phyloP scores from a whole-genome alignment of 768 basidiomycete genomes.

The Lentinula guzmanii region DNA sequence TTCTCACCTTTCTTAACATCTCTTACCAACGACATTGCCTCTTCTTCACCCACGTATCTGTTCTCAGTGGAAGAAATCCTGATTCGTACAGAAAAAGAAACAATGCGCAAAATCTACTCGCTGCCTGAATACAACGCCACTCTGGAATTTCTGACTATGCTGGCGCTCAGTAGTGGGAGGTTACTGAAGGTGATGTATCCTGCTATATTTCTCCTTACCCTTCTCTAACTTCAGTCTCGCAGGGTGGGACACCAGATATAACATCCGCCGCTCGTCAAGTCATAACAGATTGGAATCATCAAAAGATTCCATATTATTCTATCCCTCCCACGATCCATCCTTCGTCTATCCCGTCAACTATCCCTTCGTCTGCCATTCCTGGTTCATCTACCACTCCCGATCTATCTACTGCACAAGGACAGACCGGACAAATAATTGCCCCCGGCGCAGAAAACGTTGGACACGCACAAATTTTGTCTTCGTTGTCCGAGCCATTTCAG shows the following conservation, averaged over 20 bases:
- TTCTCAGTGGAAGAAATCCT: constrained; percentile 81
- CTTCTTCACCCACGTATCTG: not conserved
- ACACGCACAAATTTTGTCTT: constrained; percentile 69
- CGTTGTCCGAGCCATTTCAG: constrained; percentile 75
- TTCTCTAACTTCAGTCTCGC: not conserved
- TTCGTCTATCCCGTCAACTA: constrained; percentile 58
- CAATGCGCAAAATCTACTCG: constrained; percentile 81
- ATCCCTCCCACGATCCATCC: constrained; percentile 74
- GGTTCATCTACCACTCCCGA: constrained; percentile 15
- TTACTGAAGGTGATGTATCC: constrained; percentile 61
- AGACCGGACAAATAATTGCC: constrained; percentile 31
- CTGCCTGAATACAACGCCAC: constrained; percentile 70
- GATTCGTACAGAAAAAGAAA: constrained; percentile 57
- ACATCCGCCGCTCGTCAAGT: constrained; percentile 77
- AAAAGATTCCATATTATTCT: constrained; percentile 90
- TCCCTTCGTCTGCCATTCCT: not conserved
- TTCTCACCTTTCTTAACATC: not conserved
- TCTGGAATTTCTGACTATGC: constrained; percentile 84
- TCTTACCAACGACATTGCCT: not conserved
- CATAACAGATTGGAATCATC: constrained; percentile 90
- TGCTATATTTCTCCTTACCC: not conserved
- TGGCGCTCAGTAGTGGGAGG: constrained; percentile 77
- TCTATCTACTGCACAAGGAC: constrained; percentile 19
- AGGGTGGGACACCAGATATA: constrained; percentile 91
- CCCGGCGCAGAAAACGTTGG: constrained; percentile 78